These are phyloP conservation scores for Amanita rubescens DNA, from an alignment of 768 basidiomycete genomes.

Conservation along the genomic window DNA sequence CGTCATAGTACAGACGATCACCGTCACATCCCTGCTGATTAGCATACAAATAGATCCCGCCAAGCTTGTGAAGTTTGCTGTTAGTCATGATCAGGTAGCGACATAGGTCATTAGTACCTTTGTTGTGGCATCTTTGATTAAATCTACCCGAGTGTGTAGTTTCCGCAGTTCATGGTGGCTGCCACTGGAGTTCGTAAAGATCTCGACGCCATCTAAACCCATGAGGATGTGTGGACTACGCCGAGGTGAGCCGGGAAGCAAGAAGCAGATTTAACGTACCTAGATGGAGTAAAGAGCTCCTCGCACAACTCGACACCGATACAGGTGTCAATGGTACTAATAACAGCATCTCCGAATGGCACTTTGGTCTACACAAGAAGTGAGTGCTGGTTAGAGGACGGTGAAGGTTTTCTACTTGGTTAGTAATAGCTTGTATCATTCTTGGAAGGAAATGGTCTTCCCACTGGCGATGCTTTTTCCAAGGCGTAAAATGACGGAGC, in stretches of 20 bases:
- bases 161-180: constrained; percentile 99
- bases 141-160: constrained; percentile 80
- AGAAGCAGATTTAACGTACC: constrained; percentile 44
- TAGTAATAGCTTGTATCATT: constrained; percentile 82
- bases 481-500: constrained; percentile 88
- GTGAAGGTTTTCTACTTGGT: constrained; percentile 48
- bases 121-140: constrained; percentile 94
- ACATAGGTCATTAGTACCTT: constrained; percentile 47
- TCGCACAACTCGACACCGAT: constrained; percentile 97
- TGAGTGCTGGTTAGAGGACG: not conserved
- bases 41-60: constrained; percentile 95
- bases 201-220: constrained; percentile 98
- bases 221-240: constrained; percentile 90
- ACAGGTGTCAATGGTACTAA: constrained; percentile 92
- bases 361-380: constrained; percentile 58
- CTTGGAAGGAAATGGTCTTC: constrained; percentile 91
- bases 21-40: constrained; percentile 99
- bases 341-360: constrained; percentile 91
- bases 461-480: constrained; percentile 81
- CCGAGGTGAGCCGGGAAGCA: not conserved
- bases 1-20: constrained; percentile 96
- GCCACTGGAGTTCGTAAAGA: constrained; percentile 97
- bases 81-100: not conserved
- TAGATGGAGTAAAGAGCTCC: constrained; percentile 93
- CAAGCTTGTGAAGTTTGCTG: constrained; percentile 48